These are phyloP conservation scores for Phytopythium sindhum DNA, from an alignment of 352 stramenopile species.

Conservation along the genomic window DNA sequence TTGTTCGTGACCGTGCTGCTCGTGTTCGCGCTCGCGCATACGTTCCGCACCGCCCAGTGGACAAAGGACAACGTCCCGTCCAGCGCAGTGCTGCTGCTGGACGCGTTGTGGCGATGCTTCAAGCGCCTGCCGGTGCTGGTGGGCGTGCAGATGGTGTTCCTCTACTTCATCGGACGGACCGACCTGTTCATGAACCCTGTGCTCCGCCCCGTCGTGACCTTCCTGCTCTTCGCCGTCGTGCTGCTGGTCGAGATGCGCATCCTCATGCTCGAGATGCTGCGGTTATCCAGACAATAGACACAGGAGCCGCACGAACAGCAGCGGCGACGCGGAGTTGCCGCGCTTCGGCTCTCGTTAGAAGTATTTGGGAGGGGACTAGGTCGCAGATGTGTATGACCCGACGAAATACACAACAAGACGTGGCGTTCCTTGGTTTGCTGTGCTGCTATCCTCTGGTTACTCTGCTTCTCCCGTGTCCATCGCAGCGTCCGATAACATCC, in stretches of 20 bases:
- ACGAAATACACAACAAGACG: background rate
- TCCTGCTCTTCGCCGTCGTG: conserved; percentile 38
- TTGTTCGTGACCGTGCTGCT: conserved; percentile 60
- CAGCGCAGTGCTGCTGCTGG: conserved; percentile 44
- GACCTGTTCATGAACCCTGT: conserved; percentile 79
- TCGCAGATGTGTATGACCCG: background rate
- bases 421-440: background rate
- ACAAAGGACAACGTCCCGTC: conserved; percentile 67
- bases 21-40: conserved; percentile 64
- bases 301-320: background rate
- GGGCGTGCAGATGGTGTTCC: conserved; percentile 42
- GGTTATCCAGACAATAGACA: conserved; percentile 6
- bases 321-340: background rate
- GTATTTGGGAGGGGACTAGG: background rate
- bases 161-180: conserved; percentile 58
- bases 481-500: background rate
- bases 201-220: conserved; percentile 65
- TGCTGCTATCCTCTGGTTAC: background rate
- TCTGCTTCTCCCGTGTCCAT: background rate
- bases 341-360: background rate
- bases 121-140: conserved; percentile 53
- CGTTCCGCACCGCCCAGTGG: conserved; percentile 59
- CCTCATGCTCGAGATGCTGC: conserved; percentile 49
- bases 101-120: conserved; percentile 42
- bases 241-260: conserved; percentile 44